These are phyloP conservation scores for Cutaneotrichosporon spelunceum DNA, from an alignment of 1,284 basidiomycete species.

Conservation along the genomic window DNA sequence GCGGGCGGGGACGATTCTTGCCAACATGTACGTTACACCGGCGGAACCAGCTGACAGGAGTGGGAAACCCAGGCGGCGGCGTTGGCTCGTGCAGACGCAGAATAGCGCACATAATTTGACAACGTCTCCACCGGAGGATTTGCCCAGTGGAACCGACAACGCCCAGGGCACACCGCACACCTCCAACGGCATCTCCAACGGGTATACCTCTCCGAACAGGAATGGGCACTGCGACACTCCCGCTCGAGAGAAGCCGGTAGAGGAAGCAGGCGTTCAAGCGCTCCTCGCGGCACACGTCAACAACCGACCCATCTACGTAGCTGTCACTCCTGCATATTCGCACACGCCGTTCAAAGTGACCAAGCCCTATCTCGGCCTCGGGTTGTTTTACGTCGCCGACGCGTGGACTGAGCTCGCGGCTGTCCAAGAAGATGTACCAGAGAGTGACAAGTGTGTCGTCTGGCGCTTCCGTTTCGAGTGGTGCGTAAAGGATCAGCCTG, in stretches of 20 bases:
- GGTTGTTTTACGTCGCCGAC: conserved; percentile 50
- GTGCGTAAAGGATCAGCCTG: conserved; percentile 29
- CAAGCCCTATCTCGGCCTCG: conserved; percentile 39
- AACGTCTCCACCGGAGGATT: neutral
- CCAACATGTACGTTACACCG: conserved; percentile 32
- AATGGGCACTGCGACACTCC: neutral
- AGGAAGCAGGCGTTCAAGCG: conserved; percentile 30
- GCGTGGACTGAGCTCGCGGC: conserved; percentile 47
- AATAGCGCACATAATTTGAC: neutral
- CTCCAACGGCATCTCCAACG: neutral
- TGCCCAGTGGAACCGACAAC: conserved; percentile 5
- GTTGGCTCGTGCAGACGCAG: neutral
- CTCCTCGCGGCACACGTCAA: conserved; percentile 41
- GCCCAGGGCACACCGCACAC: neutral
- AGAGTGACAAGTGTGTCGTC: conserved; percentile 8
- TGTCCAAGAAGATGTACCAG: neutral
- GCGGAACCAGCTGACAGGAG: neutral
- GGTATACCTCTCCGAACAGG: neutral
- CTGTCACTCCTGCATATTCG: conserved; percentile 39
- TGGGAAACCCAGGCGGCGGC: neutral
- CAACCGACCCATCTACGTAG: conserved; percentile 40
- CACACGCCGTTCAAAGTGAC: conserved; percentile 41
- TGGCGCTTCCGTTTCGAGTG: conserved; percentile 50
- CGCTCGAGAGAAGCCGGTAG: neutral
- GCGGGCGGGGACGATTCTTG: conserved; percentile 36